A percentile compares a stretch with the other conserved stretches of the same genome.
These are phyloP conservation scores for Penicillium daleae DNA, from an alignment of 495 filamentous ascomycete species.

Conservation along the genomic window DNA sequence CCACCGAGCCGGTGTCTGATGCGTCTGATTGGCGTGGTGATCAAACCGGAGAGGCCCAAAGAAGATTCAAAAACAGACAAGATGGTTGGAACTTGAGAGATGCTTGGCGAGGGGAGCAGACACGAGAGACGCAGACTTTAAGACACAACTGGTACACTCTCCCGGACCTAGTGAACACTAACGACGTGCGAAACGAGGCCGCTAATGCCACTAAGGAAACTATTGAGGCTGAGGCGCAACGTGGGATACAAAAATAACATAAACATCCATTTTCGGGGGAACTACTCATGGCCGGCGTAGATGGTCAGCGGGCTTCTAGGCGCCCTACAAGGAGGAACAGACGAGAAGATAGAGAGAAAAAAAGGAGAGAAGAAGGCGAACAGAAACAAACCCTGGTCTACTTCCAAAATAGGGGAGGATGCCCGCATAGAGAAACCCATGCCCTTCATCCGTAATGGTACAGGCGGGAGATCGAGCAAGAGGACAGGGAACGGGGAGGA, in stretches of 20 bases:
- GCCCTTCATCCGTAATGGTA: conserved; percentile 26
- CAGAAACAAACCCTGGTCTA: conserved; percentile 5
- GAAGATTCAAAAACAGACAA: neutral
- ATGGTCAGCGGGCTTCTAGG: conserved; percentile 1
- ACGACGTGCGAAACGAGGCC: neutral
- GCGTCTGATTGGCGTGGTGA: conserved; percentile 2
- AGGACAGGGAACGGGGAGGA: conserved; percentile 6
- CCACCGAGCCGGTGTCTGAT: neutral
- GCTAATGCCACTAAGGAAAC: conserved; percentile 2
- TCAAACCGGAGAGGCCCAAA: neutral
- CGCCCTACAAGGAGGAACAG: conserved; percentile 6
- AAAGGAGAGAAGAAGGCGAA: conserved; percentile 6
- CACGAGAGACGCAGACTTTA: no score
- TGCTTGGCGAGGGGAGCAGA: neutral
- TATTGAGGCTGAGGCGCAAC: conserved; percentile 8
- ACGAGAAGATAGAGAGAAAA: neutral
- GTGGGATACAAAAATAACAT: conserved; percentile 6
- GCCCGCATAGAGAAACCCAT: neutral
- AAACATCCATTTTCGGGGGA: neutral
- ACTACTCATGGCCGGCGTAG: conserved; percentile 4
- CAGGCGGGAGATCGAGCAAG: conserved; percentile 20
- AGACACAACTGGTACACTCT: neutral
- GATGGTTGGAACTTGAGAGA: neutral
- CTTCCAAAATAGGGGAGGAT: conserved; percentile 5
- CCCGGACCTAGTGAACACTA: conserved; percentile 2